Base-by-base conservation (phyloP, 1,284 basidiomycete species). In the Microstroma glucosiphilum region DNA sequence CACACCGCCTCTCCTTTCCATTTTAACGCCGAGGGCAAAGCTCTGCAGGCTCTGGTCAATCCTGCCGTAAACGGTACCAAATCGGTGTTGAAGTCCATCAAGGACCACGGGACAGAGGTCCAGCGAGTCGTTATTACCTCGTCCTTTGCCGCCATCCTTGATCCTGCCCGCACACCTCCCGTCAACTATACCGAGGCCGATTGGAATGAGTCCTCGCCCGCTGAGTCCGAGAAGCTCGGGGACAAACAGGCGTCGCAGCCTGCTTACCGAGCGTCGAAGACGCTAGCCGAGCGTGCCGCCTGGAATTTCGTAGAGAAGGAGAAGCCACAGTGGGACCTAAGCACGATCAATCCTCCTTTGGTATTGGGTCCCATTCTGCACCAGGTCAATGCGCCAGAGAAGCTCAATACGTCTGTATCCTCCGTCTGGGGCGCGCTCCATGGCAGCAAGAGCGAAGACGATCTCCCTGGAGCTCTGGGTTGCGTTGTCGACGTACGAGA, bases 61-160 rank as follows among this genome's bases (percentile, higher is more conserved):
- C 87, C 88, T 0, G 88, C 88, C 6, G 81, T 88, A 11, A 79
- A 84, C 26, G 88, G 88, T 0, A 88, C 87, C 1, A 70, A 82
- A 0, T 83, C 84, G 42, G 82, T 88, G 6, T 81, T 88, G 7
- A 78, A 83, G 62, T 85, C 84, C 60, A 80, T 84, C 55, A 73
- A 83, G 69, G 84, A 84, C 70, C 77, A 84, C 67, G 83, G 84
- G 83, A 83, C 68, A 57, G 68, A 65, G n/a, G 77, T 83, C 67
- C 79, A 70, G 60, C 75, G 89, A 1, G 81, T 91, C 49, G 85
- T 91, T 57, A 79, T 90, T 62, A 88, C 87, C 0, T 85, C 84
- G 1, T 88, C 88, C 0, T 82, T 81, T 51, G 85, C 84, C 0
- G 79, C 86, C 2, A 78, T 87, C 61, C 65, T 84, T 46, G 79